These are phyloP conservation scores for Eucalyptus leucophloia DNA, from an alignment of 345 rosid species.

Conservation along the genomic window DNA sequence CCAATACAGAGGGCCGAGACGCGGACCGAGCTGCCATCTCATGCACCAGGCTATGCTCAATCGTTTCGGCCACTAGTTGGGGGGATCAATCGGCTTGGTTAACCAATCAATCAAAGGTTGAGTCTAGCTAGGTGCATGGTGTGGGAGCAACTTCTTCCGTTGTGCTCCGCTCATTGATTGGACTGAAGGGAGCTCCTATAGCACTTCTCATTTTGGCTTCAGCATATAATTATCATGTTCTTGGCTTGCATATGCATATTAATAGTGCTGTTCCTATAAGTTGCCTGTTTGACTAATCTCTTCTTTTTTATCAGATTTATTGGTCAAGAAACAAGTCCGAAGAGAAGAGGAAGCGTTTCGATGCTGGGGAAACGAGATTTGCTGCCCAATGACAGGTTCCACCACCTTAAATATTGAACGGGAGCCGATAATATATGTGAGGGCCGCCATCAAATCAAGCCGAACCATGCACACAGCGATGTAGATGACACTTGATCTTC, in stretches of 20 bases:
- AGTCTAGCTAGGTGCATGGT: constrained; percentile 37
- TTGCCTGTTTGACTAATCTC: neutral
- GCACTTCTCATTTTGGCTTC: neutral
- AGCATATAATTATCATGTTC: neutral
- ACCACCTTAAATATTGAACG: neutral
- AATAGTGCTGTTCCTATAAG: neutral
- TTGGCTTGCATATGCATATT: neutral
- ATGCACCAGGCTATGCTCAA: constrained; percentile 18
- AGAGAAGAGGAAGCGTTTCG: neutral
- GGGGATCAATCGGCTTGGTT: neutral
- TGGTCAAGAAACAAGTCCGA: neutral
- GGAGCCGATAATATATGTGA: neutral
- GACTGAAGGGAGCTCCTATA: constrained; percentile 68
- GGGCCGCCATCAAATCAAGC: neutral
- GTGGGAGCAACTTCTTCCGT: constrained; percentile 57
- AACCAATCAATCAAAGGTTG: neutral
- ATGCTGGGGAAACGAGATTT: neutral
- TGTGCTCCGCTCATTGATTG: constrained; percentile 32
- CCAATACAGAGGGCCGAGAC: constrained; percentile 30
- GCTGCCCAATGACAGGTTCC: neutral
- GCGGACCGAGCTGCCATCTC: constrained; percentile 52
- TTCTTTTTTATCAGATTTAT: neutral
- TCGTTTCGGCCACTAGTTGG: neutral
- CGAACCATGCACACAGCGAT: neutral
- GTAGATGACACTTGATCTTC: neutral